Evolutionary conservation across 202 grass and related monocot genomes (phyloP), one percentile per base, ranked within the genome.

Genomic region (Panicum virgatum): DNA sequence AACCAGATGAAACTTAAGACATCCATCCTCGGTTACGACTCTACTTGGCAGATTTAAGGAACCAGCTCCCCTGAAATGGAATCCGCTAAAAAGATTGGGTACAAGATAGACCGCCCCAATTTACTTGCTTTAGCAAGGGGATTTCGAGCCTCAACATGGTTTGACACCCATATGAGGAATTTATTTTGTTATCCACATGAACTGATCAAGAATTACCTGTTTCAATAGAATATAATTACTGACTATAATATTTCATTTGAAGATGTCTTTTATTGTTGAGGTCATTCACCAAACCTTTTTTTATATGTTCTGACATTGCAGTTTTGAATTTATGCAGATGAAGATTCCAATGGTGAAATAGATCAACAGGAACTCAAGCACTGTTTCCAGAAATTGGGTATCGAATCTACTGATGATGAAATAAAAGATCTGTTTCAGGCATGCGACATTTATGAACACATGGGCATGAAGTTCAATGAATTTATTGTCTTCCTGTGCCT

Each of bases 341-440:
- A 98, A 91, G 96, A 98, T 90, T 95, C 93, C 52, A 98, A 98
- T 85, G 96, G 92, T 83, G 92, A 90, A 77, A 98, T 98, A 92
- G 96, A 98, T 85, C 92, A 86, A 73, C 65, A 78, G 73, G 96
- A 98, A 82, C 78, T 98, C 19, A 93, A 90, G 39, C 83, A 86
- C 82, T 98, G 96, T 81, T 98, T 98, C 69, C 92, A 98, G 84
- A 93, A 93, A 76, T 81, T 98, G 72, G 93, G 88, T 67, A 86
- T 98, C 15, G 82, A 86, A 57, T 91, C 86, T 73, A 76, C 85
- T 63, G 96, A 98, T 60, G 87, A 91, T 65, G 96, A 98, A 63
- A 92, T 96, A 56, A 85, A 77, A 70, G 96, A 92, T 87, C 85
- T 98, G 56, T 98, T 98, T 89, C 27, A 87, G 61, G 92, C 92